phyloP scores from a whole-genome alignment of 306 rosid species.

The Sesbania bispinosa region DNA sequence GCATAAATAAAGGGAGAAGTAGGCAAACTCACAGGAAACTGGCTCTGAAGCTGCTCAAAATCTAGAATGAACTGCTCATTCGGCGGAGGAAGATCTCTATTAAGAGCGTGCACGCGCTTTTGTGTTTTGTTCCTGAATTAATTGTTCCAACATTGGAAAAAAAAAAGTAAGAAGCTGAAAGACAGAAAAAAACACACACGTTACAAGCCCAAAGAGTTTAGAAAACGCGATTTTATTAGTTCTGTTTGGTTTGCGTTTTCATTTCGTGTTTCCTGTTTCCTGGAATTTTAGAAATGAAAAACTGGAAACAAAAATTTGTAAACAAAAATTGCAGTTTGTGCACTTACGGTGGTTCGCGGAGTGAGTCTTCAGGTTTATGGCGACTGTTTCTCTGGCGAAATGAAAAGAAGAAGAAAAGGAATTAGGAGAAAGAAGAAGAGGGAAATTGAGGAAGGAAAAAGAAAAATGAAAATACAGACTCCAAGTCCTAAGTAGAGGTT shows the following conservation, averaged over 20 bases:
- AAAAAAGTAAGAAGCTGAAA: constrained; percentile 6
- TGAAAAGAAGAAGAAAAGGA: neutral
- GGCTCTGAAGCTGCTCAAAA: constrained; percentile 90
- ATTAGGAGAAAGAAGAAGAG: neutral
- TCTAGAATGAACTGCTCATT: constrained; percentile 90
- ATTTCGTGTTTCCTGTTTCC: no score
- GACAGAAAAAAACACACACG: neutral
- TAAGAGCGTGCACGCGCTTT: constrained; percentile 82
- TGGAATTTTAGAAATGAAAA: neutral
- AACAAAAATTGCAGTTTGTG: neutral
- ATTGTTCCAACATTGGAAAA: neutral
- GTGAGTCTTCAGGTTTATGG: constrained; percentile 60
- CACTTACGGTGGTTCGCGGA: constrained; percentile 57
- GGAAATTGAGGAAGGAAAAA: neutral
- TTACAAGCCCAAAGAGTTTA: neutral
- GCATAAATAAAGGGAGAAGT: neutral
- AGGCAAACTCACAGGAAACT: constrained; percentile 68
- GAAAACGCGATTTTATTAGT: no score
- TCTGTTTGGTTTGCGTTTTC: no score
- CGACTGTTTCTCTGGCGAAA: constrained; percentile 54
- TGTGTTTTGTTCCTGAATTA: constrained; percentile 84
- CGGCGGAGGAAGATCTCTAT: constrained; percentile 89
- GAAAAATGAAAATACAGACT: neutral
- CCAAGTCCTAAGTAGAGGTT: constrained; percentile 86
- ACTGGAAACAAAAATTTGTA: neutral